phyloP scores from a whole-genome alignment of 1,139 yeast genomes.

The Blastobotrys serpentis region DNA sequence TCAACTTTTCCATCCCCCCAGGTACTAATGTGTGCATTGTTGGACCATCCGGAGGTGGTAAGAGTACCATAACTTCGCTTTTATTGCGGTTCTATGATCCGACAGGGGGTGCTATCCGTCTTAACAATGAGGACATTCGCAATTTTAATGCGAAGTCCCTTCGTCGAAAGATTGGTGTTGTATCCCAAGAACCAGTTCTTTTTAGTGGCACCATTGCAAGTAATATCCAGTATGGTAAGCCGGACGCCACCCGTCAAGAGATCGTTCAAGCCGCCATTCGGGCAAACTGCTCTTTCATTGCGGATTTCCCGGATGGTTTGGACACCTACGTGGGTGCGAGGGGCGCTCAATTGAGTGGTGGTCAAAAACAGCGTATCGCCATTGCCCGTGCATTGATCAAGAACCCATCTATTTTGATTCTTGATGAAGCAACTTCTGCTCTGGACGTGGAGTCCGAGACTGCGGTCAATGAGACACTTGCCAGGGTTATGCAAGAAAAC shows the following conservation, averaged over 20 bases:
- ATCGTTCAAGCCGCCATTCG: constrained; percentile 69
- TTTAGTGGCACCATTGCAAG: constrained; percentile 88
- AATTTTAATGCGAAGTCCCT: constrained; percentile 70
- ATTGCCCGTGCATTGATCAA: constrained; percentile 79
- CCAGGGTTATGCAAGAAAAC: constrained; percentile 58
- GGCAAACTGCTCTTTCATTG: constrained; percentile 79
- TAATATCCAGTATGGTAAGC: constrained; percentile 74
- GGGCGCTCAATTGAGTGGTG: constrained; percentile 84
- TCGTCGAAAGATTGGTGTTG: constrained; percentile 77
- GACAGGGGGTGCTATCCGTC: constrained; percentile 55
- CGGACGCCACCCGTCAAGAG: constrained; percentile 58
- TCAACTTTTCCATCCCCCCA: constrained; percentile 65
- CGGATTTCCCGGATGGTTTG: constrained; percentile 73
- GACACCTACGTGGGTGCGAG: constrained; percentile 86
- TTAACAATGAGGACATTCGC: constrained; percentile 69
- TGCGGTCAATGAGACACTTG: constrained; percentile 66
- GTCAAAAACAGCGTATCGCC: constrained; percentile 82
- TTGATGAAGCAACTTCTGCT: constrained; percentile 84
- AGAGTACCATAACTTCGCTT: constrained; percentile 83
- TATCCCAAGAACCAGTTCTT: constrained; percentile 91
- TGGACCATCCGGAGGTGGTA: constrained; percentile 96
- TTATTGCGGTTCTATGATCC: constrained; percentile 83
- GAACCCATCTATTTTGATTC: constrained; percentile 64
- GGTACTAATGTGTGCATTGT: constrained; percentile 93
- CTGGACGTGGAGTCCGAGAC: constrained; percentile 85